phyloP scores from a whole-genome alignment of 1,284 basidiomycete genomes.

The Ganoderma sinense region DNA sequence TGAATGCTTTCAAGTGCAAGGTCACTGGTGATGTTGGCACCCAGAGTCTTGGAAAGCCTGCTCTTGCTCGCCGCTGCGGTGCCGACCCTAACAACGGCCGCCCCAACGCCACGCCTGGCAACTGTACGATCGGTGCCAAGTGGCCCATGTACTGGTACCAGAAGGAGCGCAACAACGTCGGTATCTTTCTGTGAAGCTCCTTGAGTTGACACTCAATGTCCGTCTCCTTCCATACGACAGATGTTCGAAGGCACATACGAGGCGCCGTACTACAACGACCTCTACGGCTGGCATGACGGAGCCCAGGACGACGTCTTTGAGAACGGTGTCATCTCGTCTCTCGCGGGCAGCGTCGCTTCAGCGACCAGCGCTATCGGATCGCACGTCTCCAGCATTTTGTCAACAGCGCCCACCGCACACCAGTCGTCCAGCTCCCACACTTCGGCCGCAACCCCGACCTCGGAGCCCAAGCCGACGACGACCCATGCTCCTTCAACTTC shows the following conservation, averaged over 20 bases:
- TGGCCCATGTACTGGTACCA: conserved; percentile 74
- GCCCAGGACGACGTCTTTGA: conserved; percentile 71
- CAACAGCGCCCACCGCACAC: not conserved
- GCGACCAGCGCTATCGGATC: conserved; percentile 5
- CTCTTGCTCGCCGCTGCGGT: conserved; percentile 50
- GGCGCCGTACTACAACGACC: conserved; percentile 63
- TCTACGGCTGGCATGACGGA: conserved; percentile 65
- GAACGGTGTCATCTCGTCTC: conserved; percentile 41
- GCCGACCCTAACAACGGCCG: conserved; percentile 50
- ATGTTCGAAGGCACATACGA: conserved; percentile 62
- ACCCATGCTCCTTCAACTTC: conserved; percentile 5
- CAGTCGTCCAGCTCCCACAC: not conserved
- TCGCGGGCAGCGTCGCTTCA: conserved; percentile 10
- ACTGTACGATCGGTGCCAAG: conserved; percentile 75
- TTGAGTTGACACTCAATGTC: not conserved
- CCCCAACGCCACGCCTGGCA: conserved; percentile 53
- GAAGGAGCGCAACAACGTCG: conserved; percentile 62
- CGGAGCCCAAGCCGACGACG: conserved; percentile 5
- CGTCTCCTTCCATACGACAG: conserved; percentile 36
- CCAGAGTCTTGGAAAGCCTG: conserved; percentile 56
- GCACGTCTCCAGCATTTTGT: conserved; percentile 1
- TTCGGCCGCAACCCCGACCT: conserved; percentile 1
- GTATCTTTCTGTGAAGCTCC: not conserved
- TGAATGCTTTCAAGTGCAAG: conserved; percentile 79
- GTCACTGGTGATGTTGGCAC: conserved; percentile 62